These are phyloP conservation scores for Xylaria sp. DNA, from an alignment of 495 filamentous ascomycete species.

Conservation along the genomic window DNA sequence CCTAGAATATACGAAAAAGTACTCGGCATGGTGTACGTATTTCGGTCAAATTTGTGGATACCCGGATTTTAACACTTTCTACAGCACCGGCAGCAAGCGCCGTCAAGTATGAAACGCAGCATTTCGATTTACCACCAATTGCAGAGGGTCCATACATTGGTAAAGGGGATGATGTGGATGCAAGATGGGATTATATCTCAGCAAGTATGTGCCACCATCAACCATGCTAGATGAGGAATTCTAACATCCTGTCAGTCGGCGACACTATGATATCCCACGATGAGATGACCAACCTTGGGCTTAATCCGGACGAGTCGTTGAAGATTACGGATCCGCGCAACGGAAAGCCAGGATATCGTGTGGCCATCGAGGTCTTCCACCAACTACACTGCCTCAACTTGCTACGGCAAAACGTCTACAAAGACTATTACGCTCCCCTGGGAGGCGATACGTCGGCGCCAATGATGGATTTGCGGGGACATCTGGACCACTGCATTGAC, in stretches of 20 bases:
- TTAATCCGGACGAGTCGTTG: conserved; percentile 51
- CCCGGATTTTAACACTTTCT: conserved; percentile 29
- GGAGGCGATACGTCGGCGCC: conserved; percentile 46
- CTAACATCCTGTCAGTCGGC: conserved; percentile 40
- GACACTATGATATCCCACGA: conserved; percentile 60
- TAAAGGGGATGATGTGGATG: conserved; percentile 52
- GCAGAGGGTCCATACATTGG: conserved; percentile 52
- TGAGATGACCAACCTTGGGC: conserved; percentile 54
- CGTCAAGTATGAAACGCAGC: conserved; percentile 53
- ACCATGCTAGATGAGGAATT: background rate
- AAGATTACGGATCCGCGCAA: conserved; percentile 57
- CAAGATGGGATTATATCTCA: conserved; percentile 53
- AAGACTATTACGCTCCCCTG: conserved; percentile 53
- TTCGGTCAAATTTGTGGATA: background rate
- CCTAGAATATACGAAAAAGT: conserved; percentile 32
- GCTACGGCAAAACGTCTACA: conserved; percentile 56
- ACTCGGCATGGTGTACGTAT: conserved; percentile 46
- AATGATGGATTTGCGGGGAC: conserved; percentile 40
- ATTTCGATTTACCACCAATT: conserved; percentile 50
- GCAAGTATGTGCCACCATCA: conserved; percentile 41
- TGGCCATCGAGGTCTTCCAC: conserved; percentile 63
- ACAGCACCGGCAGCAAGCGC: conserved; percentile 53
- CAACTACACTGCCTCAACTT: conserved; percentile 63
- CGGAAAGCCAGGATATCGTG: conserved; percentile 57
- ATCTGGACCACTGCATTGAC: conserved; percentile 59